These are phyloP conservation scores for Afroboletus lepidellus DNA, from an alignment of 1,284 basidiomycete species.

Conservation along the genomic window DNA sequence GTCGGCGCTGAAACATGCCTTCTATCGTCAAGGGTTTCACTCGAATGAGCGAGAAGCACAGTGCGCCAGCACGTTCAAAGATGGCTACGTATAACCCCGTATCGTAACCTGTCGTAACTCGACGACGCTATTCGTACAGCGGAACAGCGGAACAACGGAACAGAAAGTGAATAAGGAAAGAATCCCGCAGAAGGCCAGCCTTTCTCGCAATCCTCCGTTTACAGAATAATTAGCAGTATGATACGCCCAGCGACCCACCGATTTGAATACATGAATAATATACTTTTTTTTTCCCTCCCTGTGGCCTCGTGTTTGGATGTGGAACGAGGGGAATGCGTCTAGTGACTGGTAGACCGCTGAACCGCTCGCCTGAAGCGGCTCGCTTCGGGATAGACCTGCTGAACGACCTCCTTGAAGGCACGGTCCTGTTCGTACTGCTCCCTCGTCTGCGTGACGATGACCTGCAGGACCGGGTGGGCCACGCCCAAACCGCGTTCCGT, in stretches of 20 bases:
- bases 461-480: slow-evolving; percentile 28
- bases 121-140: neutral
- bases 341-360: neutral
- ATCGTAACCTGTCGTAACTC: neutral
- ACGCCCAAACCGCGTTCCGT: slow-evolving; percentile 10
- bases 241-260: slow-evolving; percentile 7
- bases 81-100: neutral
- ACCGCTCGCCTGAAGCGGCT: slow-evolving; percentile 15
- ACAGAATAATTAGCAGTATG: slow-evolving; percentile 22
- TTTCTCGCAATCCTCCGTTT: slow-evolving; percentile 15
- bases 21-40: slow-evolving; percentile 1
- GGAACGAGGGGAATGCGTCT: neutral
- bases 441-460: slow-evolving; percentile 34
- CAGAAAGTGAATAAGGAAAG: slow-evolving; percentile 5
- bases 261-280: neutral
- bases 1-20: neutral
- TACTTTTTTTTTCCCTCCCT: slow-evolving; percentile 11
- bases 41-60: neutral
- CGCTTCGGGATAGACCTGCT: slow-evolving; percentile 31
- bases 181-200: slow-evolving; percentile 17
- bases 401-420: slow-evolving; percentile 33
- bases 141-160: neutral
- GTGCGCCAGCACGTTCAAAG: neutral
- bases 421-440: slow-evolving; percentile 35
- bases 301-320: neutral